Base-by-base conservation (phyloP, 768 basidiomycete species). In the Lactifluus volemus region DNA sequence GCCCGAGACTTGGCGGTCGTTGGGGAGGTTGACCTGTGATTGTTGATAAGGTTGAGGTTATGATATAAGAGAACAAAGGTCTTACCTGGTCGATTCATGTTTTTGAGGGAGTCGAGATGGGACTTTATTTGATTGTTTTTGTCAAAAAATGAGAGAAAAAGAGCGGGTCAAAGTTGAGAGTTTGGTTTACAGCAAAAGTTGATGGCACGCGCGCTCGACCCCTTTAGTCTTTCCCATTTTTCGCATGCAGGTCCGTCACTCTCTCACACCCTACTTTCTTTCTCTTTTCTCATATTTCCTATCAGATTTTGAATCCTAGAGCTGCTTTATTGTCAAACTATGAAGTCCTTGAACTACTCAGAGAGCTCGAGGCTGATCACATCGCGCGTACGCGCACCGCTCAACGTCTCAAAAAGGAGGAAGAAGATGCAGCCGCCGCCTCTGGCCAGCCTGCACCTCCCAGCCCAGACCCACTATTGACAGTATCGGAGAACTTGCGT, bases 251-350 rank as follows among this genome's bases (percentile, higher is more conserved):
- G 55, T 65, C 38, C n/a, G n/a, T 6, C 15, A 1, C 1, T 30
- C 32, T 51, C 30, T 29, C 36, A 9, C 2, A n/a, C 3, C 44
- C 25, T 25, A 25, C 25, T 14, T 30, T 38, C 17, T 30, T 32
- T 38, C 52, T 49, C 36, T 55, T n/a, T 49, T 32, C 25, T 21
- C 29, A 21, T 49, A 17, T 38, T 29, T 25, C 1, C 2, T 25
- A 25, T 10, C 30, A 91, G 88, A 82, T 90, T 29, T 68, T 91
- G 59, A 84, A 87, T 63, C 69, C 84, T 11, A 82, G 88, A 54
- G 77, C 88, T 15, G 84, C 90, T n/a, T 82, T 96, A 55, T 81
- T 98, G 15, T 88, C 92, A 36, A 96, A 97, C 73, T 83, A 78
- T 67, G 95, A 98, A 72, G 93, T 97, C 61, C 76, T 95, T 49